Base-by-base conservation (phyloP, 1,284 basidiomycete species). In the Volvariella surrecta region DNA sequence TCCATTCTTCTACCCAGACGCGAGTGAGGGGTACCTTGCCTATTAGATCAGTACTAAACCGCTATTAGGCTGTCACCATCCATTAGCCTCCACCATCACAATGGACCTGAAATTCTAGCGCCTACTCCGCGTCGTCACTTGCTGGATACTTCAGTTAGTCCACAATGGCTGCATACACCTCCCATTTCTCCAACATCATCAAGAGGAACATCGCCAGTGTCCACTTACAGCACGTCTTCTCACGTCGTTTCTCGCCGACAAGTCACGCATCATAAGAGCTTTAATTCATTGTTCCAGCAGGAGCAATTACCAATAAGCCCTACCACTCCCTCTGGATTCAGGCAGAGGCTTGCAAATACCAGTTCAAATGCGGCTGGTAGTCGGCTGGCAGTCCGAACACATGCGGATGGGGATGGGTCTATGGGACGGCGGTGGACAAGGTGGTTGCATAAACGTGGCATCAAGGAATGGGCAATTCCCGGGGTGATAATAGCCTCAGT, bases 371-470 rank as follows among this genome's bases (percentile, higher is more conserved):
- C 32, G 39, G 49, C 22, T 22, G 37, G 31, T 24, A 45, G 39
- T 41, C 41, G 35, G 28, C 30, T 48, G 39, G 20, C 42, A 50
- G 39, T 16, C 34, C 34, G n/a, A 8, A 46, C 20, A 1, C 39
- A 44, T 13, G 11, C 54, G 28, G 42, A 49, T 15, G 59, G 60
- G 4, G 58, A 50, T 11, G 62, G 72, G n/a, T 68, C 67, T 11
- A 74, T 76, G 59, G 82, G 70, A 4, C 68, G 72, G 47, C 58
- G 79, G 22, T 84, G 79, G 76, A 66, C 86, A 40, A 67, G 78
- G 34, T 88, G 82, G 84, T 82, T 89, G 79, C 82, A 86, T 49
- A 79, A 71, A 50, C 67, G 73, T 37, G 71, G 70, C n/a, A 58
- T 83, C 58, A 77, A 71, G 52, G 57, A 59, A 2, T 80, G 71